These are phyloP conservation scores for Heritiera littoralis DNA, from an alignment of 345 rosid genomes.

Conservation along the genomic window DNA sequence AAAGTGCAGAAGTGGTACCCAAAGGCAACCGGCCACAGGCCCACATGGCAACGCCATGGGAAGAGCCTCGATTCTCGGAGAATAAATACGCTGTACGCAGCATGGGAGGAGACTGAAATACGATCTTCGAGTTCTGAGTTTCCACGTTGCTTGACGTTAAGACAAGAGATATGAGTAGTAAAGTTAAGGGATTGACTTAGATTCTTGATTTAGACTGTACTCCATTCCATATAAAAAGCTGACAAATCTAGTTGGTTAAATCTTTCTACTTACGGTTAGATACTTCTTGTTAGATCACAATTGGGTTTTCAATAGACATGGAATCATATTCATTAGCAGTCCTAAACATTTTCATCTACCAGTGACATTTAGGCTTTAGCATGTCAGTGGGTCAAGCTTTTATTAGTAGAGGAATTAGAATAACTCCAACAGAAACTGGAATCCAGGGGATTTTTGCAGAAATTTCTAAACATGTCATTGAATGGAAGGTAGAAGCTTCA, in stretches of 20 bases:
- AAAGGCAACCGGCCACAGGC: background rate
- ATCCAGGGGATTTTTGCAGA: no score
- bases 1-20: background rate
- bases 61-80: background rate
- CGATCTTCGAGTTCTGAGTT: background rate
- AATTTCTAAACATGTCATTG: background rate
- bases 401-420: no score
- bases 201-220: background rate
- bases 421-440: no score
- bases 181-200: background rate
- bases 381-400: no score
- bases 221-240: no score
- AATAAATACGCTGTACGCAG: background rate
- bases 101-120: background rate
- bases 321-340: no score
- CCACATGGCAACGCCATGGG: background rate
- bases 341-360: no score
- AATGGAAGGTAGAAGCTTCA: background rate
- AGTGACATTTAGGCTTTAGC: no score
- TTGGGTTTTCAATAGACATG: no score
- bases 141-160: background rate
- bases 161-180: background rate
- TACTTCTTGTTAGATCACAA: no score
- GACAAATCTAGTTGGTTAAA: background rate
- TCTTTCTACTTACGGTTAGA: no score